Evolutionary conservation across 345 rosid species (phyloP).

Genomic region (Syzygium jambos): DNA sequence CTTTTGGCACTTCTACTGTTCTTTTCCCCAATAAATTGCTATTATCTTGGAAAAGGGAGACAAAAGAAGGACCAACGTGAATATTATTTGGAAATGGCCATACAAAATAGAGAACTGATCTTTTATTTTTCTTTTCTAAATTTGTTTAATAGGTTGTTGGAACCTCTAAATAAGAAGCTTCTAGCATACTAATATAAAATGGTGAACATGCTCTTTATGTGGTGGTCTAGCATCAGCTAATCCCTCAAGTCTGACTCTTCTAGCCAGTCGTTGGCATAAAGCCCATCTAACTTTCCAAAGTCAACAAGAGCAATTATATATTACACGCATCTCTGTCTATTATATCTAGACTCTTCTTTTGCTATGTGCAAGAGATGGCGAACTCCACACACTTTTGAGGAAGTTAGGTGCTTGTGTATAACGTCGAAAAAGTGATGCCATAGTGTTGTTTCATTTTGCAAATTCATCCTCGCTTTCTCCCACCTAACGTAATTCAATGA

Average conservation of each 20-base stretch:
- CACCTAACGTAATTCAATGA: background rate
- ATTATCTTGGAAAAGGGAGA: background rate
- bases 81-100: background rate
- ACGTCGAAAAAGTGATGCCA: background rate
- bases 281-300: background rate
- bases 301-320: background rate
- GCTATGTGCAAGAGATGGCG: background rate
- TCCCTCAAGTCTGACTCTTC: background rate
- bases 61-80: background rate
- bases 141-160: background rate
- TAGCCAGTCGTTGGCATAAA: background rate
- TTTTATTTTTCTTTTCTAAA: background rate
- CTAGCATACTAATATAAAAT: background rate
- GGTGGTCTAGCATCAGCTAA: background rate
- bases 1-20: no score
- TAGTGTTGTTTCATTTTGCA: background rate
- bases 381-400: background rate
- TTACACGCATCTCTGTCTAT: background rate
- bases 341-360: background rate
- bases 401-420: background rate
- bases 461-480: background rate
- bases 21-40: background rate
- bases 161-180: background rate
- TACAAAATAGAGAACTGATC: background rate
- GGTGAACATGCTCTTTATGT: background rate